These are phyloP conservation scores for Boehmeria nivea DNA, from an alignment of 306 rosid species.

Conservation along the genomic window DNA sequence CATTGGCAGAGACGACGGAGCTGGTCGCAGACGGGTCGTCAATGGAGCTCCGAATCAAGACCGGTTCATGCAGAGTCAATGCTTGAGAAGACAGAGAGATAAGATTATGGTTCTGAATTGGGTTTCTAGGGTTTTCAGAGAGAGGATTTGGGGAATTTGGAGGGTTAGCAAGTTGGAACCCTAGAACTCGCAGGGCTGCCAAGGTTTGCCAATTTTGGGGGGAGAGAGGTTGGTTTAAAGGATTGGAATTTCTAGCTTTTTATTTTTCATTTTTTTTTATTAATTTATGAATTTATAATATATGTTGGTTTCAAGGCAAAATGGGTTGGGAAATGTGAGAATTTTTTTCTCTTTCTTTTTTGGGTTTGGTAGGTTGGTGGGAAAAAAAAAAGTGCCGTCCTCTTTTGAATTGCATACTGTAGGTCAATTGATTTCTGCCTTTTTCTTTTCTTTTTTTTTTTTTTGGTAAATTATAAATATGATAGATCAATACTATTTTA, in stretches of 20 bases:
- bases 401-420: constrained; percentile 49
- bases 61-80: constrained; percentile 49
- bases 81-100: constrained; percentile 15
- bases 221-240: constrained; percentile 30
- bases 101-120: not conserved
- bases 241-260: constrained; percentile 1
- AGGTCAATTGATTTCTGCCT: too few relatives aligned
- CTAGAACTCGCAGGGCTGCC: constrained; percentile 40
- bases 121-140: constrained; percentile 12
- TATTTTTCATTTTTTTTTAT: not conserved
- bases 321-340: constrained; percentile 1
- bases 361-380: constrained; percentile 32
- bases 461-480: too few relatives aligned
- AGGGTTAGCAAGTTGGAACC: constrained; percentile 39
- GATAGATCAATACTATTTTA: too few relatives aligned
- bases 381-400: constrained; percentile 27
- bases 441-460: too few relatives aligned
- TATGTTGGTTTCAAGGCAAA: not conserved
- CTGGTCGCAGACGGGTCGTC: constrained; percentile 26
- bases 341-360: not conserved
- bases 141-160: constrained; percentile 49
- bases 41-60: constrained; percentile 46
- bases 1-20: constrained; percentile 52
- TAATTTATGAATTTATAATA: not conserved
- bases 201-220: constrained; percentile 18